These are phyloP conservation scores for Phytophthora gonapodyides DNA, from an alignment of 352 stramenopile species.

Conservation along the genomic window DNA sequence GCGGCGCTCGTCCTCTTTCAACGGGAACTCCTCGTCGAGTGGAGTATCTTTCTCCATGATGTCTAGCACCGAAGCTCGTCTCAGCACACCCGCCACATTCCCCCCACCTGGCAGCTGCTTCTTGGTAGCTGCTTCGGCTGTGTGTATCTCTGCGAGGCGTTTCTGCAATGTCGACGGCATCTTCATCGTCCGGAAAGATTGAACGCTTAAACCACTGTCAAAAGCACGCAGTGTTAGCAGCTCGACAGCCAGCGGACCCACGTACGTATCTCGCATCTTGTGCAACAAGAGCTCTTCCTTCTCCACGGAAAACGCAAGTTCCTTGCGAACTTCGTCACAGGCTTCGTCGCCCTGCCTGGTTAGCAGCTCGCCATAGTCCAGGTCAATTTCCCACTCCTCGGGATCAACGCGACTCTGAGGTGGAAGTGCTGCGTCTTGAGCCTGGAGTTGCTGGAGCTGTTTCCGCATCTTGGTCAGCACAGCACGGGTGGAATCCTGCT, in stretches of 20 bases:
- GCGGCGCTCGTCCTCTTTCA: constrained; percentile 65
- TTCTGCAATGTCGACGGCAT: constrained; percentile 70
- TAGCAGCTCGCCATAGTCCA: constrained; percentile 84
- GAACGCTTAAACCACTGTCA: constrained; percentile 62
- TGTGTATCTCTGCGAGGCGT: constrained; percentile 73
- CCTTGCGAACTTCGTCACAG: constrained; percentile 89
- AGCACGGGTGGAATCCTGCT: constrained; percentile 88
- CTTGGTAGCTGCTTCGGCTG: constrained; percentile 26
- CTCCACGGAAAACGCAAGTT: constrained; percentile 83
- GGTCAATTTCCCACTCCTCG: constrained; percentile 88
- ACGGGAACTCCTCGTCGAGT: constrained; percentile 54
- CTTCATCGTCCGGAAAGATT: constrained; percentile 85
- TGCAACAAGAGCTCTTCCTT: constrained; percentile 79
- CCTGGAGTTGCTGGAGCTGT: constrained; percentile 74
- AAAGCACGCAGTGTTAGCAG: constrained; percentile 75
- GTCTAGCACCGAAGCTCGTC: constrained; percentile 57
- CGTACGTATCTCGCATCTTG: constrained; percentile 85
- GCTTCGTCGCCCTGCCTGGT: constrained; percentile 64
- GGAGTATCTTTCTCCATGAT: constrained; percentile 65
- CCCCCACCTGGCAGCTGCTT: constrained; percentile 9
- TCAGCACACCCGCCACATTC: constrained; percentile 1
- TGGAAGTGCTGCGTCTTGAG: constrained; percentile 59
- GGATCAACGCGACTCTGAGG: constrained; percentile 60
- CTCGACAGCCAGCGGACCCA: constrained; percentile 76
- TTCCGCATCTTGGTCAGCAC: constrained; percentile 85